These are phyloP conservation scores for Starmerella apis DNA, from an alignment of 805 yeast genomes.

Conservation along the genomic window DNA sequence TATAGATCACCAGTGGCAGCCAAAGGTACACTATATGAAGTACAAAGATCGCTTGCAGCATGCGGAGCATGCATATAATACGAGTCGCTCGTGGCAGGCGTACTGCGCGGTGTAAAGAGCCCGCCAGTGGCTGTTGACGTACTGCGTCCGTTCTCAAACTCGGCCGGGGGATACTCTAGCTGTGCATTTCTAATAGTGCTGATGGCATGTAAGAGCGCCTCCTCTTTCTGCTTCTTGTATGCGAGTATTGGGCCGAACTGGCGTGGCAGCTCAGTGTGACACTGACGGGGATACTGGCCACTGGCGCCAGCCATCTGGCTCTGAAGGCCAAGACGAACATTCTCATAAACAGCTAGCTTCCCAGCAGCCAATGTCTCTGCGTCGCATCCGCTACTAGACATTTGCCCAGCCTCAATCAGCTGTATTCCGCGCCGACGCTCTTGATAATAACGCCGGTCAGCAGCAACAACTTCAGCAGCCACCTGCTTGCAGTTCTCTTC, in stretches of 20 bases:
- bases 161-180: not conserved
- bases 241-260: not conserved
- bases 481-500: constrained; percentile 1
- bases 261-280: not conserved
- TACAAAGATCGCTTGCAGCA: no score
- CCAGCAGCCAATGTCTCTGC: not conserved
- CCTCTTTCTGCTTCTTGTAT: not conserved
- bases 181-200: not conserved
- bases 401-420: not conserved
- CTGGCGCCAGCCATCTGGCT: not conserved
- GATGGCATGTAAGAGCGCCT: not conserved
- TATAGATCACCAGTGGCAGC: no score
- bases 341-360: constrained; percentile 1
- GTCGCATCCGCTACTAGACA: no score
- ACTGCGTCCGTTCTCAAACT: not conserved
- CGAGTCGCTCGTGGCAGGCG: no score
- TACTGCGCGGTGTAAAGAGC: not conserved
- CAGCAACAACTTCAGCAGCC: not conserved
- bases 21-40: no score
- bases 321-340: not conserved
- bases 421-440: not conserved
- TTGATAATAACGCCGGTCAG: not conserved
- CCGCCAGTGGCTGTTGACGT: not conserved
- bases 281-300: not conserved
- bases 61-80: no score